phyloP scores from a whole-genome alignment of 495 filamentous ascomycete genomes.

The Tuber aestivum region DNA sequence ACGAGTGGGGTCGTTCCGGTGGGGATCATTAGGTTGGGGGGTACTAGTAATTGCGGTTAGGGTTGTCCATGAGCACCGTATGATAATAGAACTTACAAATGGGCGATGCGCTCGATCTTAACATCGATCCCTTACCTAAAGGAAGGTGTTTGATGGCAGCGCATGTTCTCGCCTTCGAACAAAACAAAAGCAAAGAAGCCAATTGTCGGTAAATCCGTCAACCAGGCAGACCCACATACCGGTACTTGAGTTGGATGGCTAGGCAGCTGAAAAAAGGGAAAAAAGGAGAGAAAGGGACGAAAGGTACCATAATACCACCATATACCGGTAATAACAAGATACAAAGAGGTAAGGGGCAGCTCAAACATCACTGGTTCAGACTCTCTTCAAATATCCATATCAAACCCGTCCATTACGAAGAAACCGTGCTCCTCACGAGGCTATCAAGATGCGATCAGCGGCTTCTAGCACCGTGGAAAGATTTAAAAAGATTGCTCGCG shows the following conservation, averaged over 20 bases:
- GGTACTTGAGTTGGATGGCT: not conserved
- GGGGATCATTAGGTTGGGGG: not conserved
- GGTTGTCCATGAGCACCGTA: not conserved
- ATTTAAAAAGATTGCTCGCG: not conserved
- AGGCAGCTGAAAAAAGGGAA: not conserved
- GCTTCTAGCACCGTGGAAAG: not conserved
- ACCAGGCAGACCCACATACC: not conserved
- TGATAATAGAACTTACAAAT: not conserved
- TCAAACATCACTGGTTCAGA: not conserved
- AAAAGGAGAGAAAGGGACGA: not conserved
- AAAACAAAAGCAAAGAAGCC: not conserved
- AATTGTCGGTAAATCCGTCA: not conserved
- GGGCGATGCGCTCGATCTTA: not conserved
- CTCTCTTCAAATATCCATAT: not conserved
- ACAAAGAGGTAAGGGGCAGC: not conserved
- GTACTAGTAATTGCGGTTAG: not conserved
- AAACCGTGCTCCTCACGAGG: not conserved
- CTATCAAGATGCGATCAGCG: not conserved
- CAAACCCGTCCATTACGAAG: not conserved
- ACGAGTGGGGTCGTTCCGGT: not conserved
- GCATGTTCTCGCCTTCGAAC: not conserved
- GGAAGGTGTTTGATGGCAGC: not conserved
- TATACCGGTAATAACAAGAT: not conserved
- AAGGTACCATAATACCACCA: not conserved
- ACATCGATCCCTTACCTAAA: not conserved